A percentile compares a stretch with the other conserved stretches of the same genome.
phyloP scores from a whole-genome alignment of 768 basidiomycete species.

The Phylloporus sp. region DNA sequence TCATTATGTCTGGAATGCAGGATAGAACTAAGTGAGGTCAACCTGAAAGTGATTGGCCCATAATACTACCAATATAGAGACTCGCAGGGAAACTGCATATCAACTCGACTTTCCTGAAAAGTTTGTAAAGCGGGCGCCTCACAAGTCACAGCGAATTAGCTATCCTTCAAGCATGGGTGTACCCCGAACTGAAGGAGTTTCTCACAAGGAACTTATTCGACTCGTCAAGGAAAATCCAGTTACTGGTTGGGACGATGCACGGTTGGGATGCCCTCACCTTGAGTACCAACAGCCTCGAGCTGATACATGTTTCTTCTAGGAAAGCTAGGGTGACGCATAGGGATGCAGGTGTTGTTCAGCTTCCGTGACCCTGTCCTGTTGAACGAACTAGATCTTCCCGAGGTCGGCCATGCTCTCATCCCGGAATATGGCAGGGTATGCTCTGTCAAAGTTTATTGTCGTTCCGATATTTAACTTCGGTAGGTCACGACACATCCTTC shows the following conservation, averaged over 20 bases:
- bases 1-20: no score
- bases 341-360: conserved; percentile 55
- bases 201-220: conserved; percentile 2
- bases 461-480: neutral
- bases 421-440: conserved; percentile 54
- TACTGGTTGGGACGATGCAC: conserved; percentile 19
- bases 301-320: conserved; percentile 31
- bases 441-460: neutral
- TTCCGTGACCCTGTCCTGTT: conserved; percentile 47
- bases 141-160: no score
- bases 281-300: neutral
- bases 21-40: no score
- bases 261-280: neutral
- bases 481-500: conserved; percentile 18
- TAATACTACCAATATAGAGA: no score
- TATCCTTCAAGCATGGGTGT: neutral
- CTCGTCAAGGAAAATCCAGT: conserved; percentile 10
- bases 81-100: no score
- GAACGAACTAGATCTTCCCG: conserved; percentile 42
- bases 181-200: neutral
- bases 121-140: no score
- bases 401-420: conserved; percentile 41
- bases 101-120: no score
- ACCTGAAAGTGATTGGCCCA: no score
- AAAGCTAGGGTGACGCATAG: conserved; percentile 54